These are phyloP conservation scores for Tolypocladium capitatum DNA, from an alignment of 2,329 filamentous ascomycete species.

Conservation along the genomic window DNA sequence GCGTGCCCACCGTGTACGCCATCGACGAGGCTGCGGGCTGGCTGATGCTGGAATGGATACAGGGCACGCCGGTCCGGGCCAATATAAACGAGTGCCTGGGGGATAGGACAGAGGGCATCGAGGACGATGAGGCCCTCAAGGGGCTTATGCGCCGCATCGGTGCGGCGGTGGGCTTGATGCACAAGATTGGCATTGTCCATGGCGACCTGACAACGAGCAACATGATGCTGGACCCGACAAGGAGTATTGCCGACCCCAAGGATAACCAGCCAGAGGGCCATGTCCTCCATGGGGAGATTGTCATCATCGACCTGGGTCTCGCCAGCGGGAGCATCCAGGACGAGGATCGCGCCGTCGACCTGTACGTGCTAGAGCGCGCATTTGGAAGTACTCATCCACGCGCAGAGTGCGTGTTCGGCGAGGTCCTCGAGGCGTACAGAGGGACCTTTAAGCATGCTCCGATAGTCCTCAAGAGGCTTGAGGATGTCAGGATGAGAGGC, in stretches of 20 bases:
- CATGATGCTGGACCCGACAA: conserved; percentile 56
- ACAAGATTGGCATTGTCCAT: conserved; percentile 77
- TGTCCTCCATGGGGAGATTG: conserved; percentile 55
- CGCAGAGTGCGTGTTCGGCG: conserved; percentile 62
- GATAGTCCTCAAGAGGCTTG: conserved; percentile 65
- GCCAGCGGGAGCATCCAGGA: conserved; percentile 70
- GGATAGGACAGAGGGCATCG: conserved; percentile 24
- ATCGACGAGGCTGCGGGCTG: conserved; percentile 52
- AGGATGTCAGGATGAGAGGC: conserved; percentile 86
- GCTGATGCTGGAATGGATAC: conserved; percentile 77
- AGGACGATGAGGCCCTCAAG: conserved; percentile 37
- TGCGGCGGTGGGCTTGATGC: conserved; percentile 57
- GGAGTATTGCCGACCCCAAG: conserved; percentile 8
- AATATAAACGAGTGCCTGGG: conserved; percentile 57
- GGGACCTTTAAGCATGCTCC: conserved; percentile 62
- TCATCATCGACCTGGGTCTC: conserved; percentile 90
- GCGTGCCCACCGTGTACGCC: conserved; percentile 70
- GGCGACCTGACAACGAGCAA: conserved; percentile 97
- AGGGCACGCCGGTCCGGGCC: conserved; percentile 55
- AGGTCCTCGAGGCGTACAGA: conserved; percentile 62
- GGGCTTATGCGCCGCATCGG: conserved; percentile 60
- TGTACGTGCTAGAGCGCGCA: conserved; percentile 89
- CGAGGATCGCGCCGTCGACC: conserved; percentile 87
- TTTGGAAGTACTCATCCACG: conserved; percentile 90
- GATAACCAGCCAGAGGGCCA: conserved; percentile 9